A percentile compares a stretch with the other conserved stretches of the same genome.
Conservation (phyloP, 805 yeast genomes). For the Jamesozyma gamospora region DNA sequence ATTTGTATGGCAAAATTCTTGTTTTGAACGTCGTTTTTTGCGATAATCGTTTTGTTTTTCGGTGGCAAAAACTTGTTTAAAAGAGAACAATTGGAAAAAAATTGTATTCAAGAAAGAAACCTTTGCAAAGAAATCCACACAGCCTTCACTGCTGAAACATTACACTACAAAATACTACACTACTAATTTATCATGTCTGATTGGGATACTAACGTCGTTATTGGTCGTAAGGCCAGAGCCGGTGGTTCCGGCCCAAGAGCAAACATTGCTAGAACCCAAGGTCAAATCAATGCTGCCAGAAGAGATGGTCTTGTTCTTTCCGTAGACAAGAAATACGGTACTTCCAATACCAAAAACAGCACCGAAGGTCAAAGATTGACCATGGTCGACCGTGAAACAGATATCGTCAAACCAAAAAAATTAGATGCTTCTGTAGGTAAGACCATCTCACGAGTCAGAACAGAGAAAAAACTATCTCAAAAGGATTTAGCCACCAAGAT, state of each 20-base stretch:
- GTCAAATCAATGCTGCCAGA: slow-evolving; percentile 86
- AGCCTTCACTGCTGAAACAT: too few species aligned
- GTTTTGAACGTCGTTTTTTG: too few species aligned
- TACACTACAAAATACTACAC: too few species aligned
- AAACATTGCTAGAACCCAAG: slow-evolving; percentile 66
- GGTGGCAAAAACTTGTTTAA: too few species aligned
- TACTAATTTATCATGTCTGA: slow-evolving; percentile 42
- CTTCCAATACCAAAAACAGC: slow-evolving; percentile 51
- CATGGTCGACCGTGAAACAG: slow-evolving; percentile 86
- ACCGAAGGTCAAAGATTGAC: slow-evolving; percentile 94
- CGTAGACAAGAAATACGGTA: slow-evolving; percentile 85
- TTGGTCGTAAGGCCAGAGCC: slow-evolving; percentile 80
- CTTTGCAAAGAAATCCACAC: too few species aligned
- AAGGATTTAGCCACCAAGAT: slow-evolving; percentile 93
- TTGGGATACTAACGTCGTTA: slow-evolving; percentile 87
- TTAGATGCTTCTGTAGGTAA: slow-evolving; percentile 77
- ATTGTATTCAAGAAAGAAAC: too few species aligned
- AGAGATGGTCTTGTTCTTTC: slow-evolving; percentile 82
- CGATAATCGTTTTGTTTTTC: too few species aligned
- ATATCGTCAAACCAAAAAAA: slow-evolving; percentile 86
- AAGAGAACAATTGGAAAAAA: too few species aligned
- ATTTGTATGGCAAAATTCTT: too few species aligned
- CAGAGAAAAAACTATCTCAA: slow-evolving; percentile 81
- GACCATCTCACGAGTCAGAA: slow-evolving; percentile 75
- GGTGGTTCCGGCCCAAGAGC: slow-evolving; percentile 87